Base-by-base conservation (phyloP, 2,329 filamentous ascomycete genomes). In the Dothideomycetidae sp. region DNA sequence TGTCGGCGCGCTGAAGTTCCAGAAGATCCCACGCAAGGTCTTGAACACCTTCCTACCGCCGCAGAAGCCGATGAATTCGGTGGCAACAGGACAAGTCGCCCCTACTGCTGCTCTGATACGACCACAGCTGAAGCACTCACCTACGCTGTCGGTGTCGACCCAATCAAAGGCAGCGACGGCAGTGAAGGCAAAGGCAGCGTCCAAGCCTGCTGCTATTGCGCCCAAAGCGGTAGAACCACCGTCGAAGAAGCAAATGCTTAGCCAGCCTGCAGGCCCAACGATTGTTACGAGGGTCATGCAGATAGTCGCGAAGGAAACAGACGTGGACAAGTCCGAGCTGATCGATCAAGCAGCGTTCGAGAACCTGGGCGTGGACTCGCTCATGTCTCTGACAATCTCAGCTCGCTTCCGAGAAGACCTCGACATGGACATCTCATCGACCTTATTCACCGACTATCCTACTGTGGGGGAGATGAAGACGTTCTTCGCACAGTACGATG, bases 21-120 rank as follows among this genome's bases (percentile, higher is more conserved):
- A 73, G 53, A 66, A 71, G 46, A 76, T 79, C 37, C 75, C 76
- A 23, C 74, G 77, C 48, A 70, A 71, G 48, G 64, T 76, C 15
- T 63, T 81, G 42, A 77, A 78, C 60, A 68, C 74, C 47, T 69
- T 81, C 54, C 60, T 81, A 44, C 75, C 77, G 38, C 75, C 75
- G 2, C 62, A 66, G 33, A 60, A 58, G 48, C 52, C 50, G 37
- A 47, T 44, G 13, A 34, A 42, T 10, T 54, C 58, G 14, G 56
- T 59, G 29, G 52, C 56, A 19, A 50, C 60, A 29, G 45, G 55
- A 15, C 48, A 57, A 4, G 50, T 60, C 15, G 44, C 56, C 36
- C 51, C 59, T 31, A 48, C 56, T 33, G 40, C 54, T 10, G 43
- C 47, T 10, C 44, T 50, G 5, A 42, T 48, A 30, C 56, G 55